Percentiles rank a stretch among this genome's conserved stretches.
Conservation (phyloP, 176 grass and related monocot genomes). For the Carex littledalei region DNA sequence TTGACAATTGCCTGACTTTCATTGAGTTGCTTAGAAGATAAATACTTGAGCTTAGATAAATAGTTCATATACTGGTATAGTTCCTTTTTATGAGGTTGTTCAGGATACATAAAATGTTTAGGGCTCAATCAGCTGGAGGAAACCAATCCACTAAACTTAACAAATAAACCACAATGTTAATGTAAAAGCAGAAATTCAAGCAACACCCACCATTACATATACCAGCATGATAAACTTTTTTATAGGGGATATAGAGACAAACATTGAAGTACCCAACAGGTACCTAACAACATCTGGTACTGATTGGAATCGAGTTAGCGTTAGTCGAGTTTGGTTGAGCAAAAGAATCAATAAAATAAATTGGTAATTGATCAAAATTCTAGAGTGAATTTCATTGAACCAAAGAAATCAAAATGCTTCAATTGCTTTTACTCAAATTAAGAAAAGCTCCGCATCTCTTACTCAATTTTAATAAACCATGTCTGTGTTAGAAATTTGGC, state of each 20-base stretch:
- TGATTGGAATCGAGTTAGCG: neutral
- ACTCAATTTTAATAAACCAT: neutral
- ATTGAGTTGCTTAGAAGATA: neutral
- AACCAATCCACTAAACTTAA: neutral
- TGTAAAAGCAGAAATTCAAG: neutral
- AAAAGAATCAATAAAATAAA: neutral
- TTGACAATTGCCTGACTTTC: neutral
- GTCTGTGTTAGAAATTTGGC: neutral
- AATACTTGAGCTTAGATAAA: neutral
- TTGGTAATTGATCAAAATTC: neutral
- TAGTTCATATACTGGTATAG: neutral
- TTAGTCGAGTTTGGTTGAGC: neutral
- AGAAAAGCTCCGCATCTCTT: neutral
- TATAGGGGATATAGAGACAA: neutral
- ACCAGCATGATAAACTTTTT: neutral
- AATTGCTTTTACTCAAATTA: neutral
- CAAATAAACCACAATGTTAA: neutral
- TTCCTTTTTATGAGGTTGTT: neutral
- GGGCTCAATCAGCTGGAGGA: neutral
- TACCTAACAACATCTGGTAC: neutral
- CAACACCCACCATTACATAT: neutral
- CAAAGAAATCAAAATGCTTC: constrained; percentile 15
- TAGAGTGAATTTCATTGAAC: neutral
- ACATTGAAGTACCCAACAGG: neutral
- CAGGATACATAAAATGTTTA: neutral